Evolutionary conservation across 164 flowering plant species (phyloP), one percentile per base, ranked within the genome.

Genomic region (Kingdonia uniflora): DNA sequence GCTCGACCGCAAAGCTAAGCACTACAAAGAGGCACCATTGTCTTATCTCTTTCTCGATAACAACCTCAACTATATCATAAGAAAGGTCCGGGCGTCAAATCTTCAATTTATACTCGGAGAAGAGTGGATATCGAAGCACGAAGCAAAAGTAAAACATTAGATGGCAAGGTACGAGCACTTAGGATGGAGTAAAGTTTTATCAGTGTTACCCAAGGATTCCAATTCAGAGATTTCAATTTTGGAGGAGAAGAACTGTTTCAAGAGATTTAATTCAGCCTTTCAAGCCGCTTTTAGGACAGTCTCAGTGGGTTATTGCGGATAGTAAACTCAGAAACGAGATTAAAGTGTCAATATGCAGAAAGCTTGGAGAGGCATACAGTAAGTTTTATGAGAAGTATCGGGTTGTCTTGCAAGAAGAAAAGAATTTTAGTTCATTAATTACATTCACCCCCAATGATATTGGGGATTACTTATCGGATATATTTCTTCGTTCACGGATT

Each of bases 371-470:
- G 56, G 37, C 19, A 3, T 91, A 87, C 51, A 50, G 75, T 35
- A 72, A 21, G 5, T 68, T 85, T 26, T 82, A 74, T 50, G 67
- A 64, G 37, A 73, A 58, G 43, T 57, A 65, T 26, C 55, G 74
- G 24, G 55, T 10, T 6, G 12, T 26, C 23, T 25, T 54, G 51
- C 40, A 42, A 41, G 49, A 58, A 11, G 71, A 62, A 0, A 49
- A 24, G 20, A 14, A n/a, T n/a, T 6, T 11, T 3, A 71, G 65
- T 43, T 35, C 64, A 1, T 42, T 71, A 6, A 71, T 83, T 63
- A 76, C 67, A 62, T 81, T 63, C 58, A 55, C 81, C 51, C 92
- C 95, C 10, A 87, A 81, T 8, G 89, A 87, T 68, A 23, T 91
- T 66, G 78, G 58, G 7, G 87, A 80, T 61, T 75, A 78, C 71